Conservation (phyloP, 2,329 filamentous ascomycete genomes). For the Apiospora arundinis region DNA sequence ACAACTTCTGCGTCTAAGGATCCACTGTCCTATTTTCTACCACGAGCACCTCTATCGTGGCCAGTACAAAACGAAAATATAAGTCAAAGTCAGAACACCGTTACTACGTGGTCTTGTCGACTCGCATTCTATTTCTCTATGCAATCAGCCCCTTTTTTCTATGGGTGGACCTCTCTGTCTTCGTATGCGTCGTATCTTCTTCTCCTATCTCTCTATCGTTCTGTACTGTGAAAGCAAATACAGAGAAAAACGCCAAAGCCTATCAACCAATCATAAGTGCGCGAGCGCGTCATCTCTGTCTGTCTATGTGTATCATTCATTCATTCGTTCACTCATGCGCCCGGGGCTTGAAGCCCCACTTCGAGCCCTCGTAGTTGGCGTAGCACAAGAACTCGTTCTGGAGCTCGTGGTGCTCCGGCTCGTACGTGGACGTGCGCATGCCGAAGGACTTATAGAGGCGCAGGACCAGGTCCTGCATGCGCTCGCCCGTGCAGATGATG, state of each 20-base stretch:
- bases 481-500: constrained; percentile 78
- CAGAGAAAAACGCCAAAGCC: not conserved
- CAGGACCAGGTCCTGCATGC: constrained; percentile 69
- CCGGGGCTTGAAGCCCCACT: constrained; percentile 47
- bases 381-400: constrained; percentile 86
- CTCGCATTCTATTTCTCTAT: not conserved
- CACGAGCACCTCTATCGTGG: not conserved
- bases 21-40: too few relatives aligned
- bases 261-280: not conserved
- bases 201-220: not conserved
- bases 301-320: not conserved
- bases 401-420: constrained; percentile 72
- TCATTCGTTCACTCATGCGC: not conserved
- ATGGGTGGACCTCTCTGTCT: not conserved
- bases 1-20: too few relatives aligned
- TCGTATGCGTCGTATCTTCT: not conserved
- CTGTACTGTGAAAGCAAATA: not conserved
- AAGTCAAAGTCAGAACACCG: too few relatives aligned
- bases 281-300: not conserved
- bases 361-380: constrained; percentile 73
- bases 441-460: constrained; percentile 73
- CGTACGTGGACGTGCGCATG: constrained; percentile 69
- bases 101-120: too few relatives aligned
- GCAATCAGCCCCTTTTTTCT: not conserved
- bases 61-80: not conserved